These are phyloP conservation scores for Parascedosporium putredinis DNA, from an alignment of 2,329 filamentous ascomycete genomes.

Conservation along the genomic window DNA sequence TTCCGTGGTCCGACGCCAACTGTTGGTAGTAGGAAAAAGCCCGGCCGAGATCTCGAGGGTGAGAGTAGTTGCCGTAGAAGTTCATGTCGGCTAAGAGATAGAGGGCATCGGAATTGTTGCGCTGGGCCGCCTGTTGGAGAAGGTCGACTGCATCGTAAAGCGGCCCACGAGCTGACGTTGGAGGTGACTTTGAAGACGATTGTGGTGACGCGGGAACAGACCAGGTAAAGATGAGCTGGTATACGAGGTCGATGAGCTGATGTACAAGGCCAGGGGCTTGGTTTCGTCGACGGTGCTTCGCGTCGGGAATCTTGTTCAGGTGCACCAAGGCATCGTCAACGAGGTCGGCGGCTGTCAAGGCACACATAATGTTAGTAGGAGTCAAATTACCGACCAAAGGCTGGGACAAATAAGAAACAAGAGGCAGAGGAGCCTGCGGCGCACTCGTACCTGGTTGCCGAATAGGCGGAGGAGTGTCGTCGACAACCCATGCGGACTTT, in stretches of 20 bases:
- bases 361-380: slow-evolving; percentile 9
- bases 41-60: slow-evolving; percentile 68
- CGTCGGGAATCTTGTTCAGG: slow-evolving; percentile 37
- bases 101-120: slow-evolving; percentile 70
- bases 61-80: slow-evolving; percentile 88
- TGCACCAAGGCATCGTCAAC: slow-evolving; percentile 41
- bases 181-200: slow-evolving; percentile 21
- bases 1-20: slow-evolving; percentile 67
- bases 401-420: background rate
- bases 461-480: background rate
- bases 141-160: slow-evolving; percentile 40
- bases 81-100: slow-evolving; percentile 89
- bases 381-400: no score
- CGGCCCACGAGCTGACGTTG: slow-evolving; percentile 27
- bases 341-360: slow-evolving; percentile 36
- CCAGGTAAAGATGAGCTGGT: slow-evolving; percentile 39
- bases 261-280: slow-evolving; percentile 32
- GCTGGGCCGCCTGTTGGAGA: slow-evolving; percentile 39
- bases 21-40: slow-evolving; percentile 75
- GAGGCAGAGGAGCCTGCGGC: background rate
- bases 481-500: background rate
- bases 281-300: slow-evolving; percentile 33
- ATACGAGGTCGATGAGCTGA: slow-evolving; percentile 30
- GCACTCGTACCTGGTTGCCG: background rate
- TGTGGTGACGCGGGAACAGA: slow-evolving; percentile 36